Evolutionary conservation across 495 filamentous ascomycete genomes (phyloP), one percentile per base, ranked within the genome.

Genomic region (Annulohypoxylon bovei): DNA sequence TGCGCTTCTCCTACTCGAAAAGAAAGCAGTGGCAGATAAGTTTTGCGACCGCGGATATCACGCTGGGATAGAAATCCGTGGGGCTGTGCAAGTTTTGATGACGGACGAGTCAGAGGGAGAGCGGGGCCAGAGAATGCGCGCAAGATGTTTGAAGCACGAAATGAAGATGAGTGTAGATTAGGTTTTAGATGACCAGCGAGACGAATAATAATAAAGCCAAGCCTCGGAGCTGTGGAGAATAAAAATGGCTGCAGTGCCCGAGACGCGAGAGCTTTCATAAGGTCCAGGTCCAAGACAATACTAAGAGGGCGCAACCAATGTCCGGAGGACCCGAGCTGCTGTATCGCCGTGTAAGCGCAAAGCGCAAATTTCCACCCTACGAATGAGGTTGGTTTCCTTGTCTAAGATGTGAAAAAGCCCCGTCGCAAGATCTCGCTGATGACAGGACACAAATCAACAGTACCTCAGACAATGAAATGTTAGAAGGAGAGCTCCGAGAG

Each of bases 271-370:
- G 65, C 68, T 68, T 63, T 73, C 71, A 70, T 73, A 66, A 55
- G 71, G 39, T 22, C 61, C 27, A 55, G 71, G 39, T 22, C 61
- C 27, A 62, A 65, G 61, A 56, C 42, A 68, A 52, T 28, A 3
- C 59, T 50, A 62, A 20, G 28, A 33, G 56, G 25, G 25, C 54
- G 25, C 54, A 23, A 47, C 53, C 16, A 66, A 73, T 73, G 67
- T 73, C 71, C 71, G 71, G 61, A 57, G 62, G 55, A 73, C 65
- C 71, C 71, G 67, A 73, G 49, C 58, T 20, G 46, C 58, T 33
- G 37, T 61, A 61, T 60, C 65, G 42, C 52, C 52, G 53, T 70
- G 18, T 64, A 52, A 60, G 67, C 59, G 47, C 27, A 61, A 61
- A 55, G 47, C 35, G 14, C 39, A 42, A 16, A 42, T 42, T 23